Conservation (phyloP, 495 filamentous ascomycete species). For the Hypoxylon perforatum region DNA sequence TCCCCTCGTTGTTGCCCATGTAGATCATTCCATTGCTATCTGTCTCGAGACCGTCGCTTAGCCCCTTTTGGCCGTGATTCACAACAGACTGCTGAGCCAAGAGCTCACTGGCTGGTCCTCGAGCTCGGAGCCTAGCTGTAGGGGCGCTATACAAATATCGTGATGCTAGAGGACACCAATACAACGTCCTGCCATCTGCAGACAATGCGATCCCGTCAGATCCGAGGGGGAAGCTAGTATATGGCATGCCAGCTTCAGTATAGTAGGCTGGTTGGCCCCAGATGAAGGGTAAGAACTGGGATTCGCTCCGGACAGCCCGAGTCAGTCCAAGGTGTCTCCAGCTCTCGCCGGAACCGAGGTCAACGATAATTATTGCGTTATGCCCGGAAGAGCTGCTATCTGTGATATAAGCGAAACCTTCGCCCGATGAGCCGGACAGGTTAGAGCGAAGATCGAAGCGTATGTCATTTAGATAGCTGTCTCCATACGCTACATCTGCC, state of each 20-base stretch:
- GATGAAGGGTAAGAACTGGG: constrained; percentile 54
- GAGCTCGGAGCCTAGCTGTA: constrained; percentile 44
- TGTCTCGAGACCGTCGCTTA: constrained; percentile 53
- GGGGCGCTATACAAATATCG: constrained; percentile 51
- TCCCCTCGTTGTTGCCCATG: constrained; percentile 48
- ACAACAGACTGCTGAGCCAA: constrained; percentile 44
- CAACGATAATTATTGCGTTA: constrained; percentile 58
- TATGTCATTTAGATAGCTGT: constrained; percentile 60
- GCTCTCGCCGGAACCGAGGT: constrained; percentile 56
- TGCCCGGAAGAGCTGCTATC: constrained; percentile 55
- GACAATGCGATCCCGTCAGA: constrained; percentile 54
- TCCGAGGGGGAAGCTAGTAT: constrained; percentile 45
- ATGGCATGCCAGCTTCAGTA: constrained; percentile 29
- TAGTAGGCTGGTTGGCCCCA: constrained; percentile 54
- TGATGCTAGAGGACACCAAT: constrained; percentile 49
- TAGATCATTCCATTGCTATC: constrained; percentile 50
- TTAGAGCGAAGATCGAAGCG: constrained; percentile 56
- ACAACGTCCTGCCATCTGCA: constrained; percentile 49
- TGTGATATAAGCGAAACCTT: constrained; percentile 60
- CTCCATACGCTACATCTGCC: constrained; percentile 50
- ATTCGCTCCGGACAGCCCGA: constrained; percentile 46
- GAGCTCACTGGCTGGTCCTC: constrained; percentile 38
- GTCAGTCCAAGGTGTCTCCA: constrained; percentile 58
- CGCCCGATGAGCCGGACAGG: constrained; percentile 36
- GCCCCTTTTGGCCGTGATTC: constrained; percentile 47